These are phyloP conservation scores for Hordeum marinum DNA, from an alignment of 176 grass and related monocot genomes.

Conservation along the genomic window DNA sequence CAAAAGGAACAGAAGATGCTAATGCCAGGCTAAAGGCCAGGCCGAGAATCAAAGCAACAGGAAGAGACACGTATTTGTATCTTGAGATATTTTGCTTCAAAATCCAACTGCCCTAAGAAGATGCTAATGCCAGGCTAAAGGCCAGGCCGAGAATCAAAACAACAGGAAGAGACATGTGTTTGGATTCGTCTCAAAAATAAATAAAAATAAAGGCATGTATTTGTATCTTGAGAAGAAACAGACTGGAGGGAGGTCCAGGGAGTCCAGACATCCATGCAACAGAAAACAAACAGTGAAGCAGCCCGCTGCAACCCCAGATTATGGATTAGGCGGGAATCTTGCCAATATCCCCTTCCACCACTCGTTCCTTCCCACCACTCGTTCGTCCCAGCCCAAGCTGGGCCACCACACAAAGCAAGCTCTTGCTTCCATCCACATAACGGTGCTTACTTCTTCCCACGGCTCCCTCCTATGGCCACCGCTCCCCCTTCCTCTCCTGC, in stretches of 20 bases:
- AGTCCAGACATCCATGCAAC: slow-evolving; percentile 4
- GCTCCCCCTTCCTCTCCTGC: slow-evolving; percentile 29
- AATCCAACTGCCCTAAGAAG: not conserved
- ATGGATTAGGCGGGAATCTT: slow-evolving; percentile 81
- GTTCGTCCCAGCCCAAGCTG: slow-evolving; percentile 28
- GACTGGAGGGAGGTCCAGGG: not conserved
- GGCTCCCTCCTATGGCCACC: slow-evolving; percentile 37
- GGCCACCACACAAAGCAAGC: slow-evolving; percentile 32
- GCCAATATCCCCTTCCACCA: slow-evolving; percentile 42
- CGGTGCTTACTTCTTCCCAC: slow-evolving; percentile 37
- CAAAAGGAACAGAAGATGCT: slow-evolving; percentile 4
- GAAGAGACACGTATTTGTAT: slow-evolving; percentile 6
- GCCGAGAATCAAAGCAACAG: slow-evolving; percentile 23
- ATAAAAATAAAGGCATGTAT: not conserved
- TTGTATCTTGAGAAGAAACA: slow-evolving; percentile 9
- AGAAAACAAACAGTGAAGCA: slow-evolving; percentile 35
- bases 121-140: slow-evolving; percentile 14
- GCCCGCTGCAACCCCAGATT: slow-evolving; percentile 31
- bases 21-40: slow-evolving; percentile 10
- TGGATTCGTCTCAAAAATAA: not conserved
- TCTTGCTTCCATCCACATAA: slow-evolving; percentile 23
- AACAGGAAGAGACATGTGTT: slow-evolving; percentile 18
- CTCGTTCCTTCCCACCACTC: slow-evolving; percentile 54
- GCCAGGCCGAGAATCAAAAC: slow-evolving; percentile 13
- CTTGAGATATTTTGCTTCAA: slow-evolving; percentile 20